A percentile compares a stretch with the other conserved stretches of the same genome.
Conservation (phyloP, 2,329 filamentous ascomycete species). For the Fusarium pseudoanthophilum region DNA sequence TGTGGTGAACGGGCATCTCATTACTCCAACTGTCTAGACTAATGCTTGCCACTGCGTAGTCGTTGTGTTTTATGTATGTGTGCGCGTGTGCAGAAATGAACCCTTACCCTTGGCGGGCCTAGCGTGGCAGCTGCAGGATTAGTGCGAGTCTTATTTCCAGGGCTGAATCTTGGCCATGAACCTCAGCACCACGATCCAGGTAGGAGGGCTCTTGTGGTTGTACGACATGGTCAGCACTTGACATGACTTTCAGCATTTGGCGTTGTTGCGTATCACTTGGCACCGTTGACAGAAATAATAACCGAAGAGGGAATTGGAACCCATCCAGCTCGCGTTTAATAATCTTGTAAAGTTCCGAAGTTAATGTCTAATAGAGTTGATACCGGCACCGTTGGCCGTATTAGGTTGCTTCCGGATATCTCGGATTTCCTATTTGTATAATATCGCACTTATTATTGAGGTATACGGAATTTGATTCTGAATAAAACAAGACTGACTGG, state of each 20-base stretch:
- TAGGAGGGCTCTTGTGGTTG: neutral
- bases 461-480: neutral
- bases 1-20: constrained; percentile 45
- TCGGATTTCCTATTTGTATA: constrained; percentile 2
- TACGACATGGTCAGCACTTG: neutral
- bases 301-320: neutral
- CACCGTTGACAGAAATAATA: neutral
- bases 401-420: constrained; percentile 18
- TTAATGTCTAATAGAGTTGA: constrained; percentile 6
- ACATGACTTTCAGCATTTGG: neutral
- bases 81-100: constrained; percentile 4
- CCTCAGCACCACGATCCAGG: neutral
- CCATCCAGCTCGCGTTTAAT: neutral
- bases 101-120: neutral
- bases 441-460: neutral
- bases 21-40: constrained; percentile 32
- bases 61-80: neutral
- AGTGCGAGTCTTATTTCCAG: neutral
- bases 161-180: neutral
- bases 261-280: neutral
- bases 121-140: neutral
- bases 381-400: neutral
- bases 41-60: constrained; percentile 13
- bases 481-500: neutral
- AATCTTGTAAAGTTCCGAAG: neutral